Evolutionary conservation across 2,329 filamentous ascomycete species (phyloP).

Genomic region (Arthrobotrys iridis): DNA sequence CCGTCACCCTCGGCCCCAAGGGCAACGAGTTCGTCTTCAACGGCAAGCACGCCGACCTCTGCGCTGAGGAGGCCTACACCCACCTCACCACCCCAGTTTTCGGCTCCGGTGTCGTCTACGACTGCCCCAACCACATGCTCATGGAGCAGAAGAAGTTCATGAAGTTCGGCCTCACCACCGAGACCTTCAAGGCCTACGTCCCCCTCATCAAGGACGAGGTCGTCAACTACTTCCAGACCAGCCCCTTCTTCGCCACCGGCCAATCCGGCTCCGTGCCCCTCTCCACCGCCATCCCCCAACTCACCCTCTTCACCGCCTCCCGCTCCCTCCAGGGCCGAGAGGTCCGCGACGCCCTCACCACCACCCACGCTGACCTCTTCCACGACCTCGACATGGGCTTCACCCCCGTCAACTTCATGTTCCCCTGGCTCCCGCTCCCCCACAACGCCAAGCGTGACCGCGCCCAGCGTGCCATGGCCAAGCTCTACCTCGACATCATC

Average conservation of each 20-base stretch:
- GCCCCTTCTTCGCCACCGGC: conserved; percentile 69
- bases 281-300: conserved; percentile 74
- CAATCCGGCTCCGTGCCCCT: conserved; percentile 72
- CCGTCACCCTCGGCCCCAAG: conserved; percentile 80
- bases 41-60: conserved; percentile 87
- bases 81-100: conserved; percentile 78
- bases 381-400: conserved; percentile 85
- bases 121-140: conserved; percentile 82
- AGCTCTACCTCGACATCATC: conserved; percentile 78
- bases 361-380: conserved; percentile 77
- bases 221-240: conserved; percentile 70
- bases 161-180: conserved; percentile 80
- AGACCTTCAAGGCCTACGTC: conserved; percentile 77
- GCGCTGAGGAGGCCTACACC: conserved; percentile 88
- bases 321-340: conserved; percentile 79
- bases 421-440: conserved; percentile 80
- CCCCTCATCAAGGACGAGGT: conserved; percentile 76
- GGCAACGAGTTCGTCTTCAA: conserved; percentile 94
- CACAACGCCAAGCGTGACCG: conserved; percentile 77
- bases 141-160: conserved; percentile 95
- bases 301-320: conserved; percentile 83
- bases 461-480: conserved; percentile 75
- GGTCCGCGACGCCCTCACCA: conserved; percentile 76
- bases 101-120: conserved; percentile 81
- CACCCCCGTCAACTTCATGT: conserved; percentile 81